Evolutionary conservation across 345 rosid species (phyloP), one percentile per base, ranked within the genome.

Genomic region (Salix brachista): DNA sequence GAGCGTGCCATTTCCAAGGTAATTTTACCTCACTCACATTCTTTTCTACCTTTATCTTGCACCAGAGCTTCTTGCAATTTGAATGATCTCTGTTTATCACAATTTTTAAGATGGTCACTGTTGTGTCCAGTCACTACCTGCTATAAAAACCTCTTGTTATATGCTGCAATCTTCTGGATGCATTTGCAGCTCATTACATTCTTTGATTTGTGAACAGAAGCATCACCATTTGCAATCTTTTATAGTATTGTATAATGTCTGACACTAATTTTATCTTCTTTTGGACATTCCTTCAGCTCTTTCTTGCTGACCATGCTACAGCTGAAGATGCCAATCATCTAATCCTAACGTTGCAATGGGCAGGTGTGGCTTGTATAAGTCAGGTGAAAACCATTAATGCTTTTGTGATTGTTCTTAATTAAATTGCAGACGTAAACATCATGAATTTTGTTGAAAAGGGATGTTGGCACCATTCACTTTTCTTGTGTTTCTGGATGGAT

Each of bases 1-100:
- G 98, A 93, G 84, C 80, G 74, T 79, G 97, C 93, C 52, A 83
- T 90, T 73, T 85, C 93, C 76, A 90, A 90, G 97, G 97, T 61
- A 37, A 3, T 50, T 56, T 9, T 30, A 16, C 16, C 36, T 18
- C 6, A 34, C 16, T 52, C 8, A 6, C 4, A 23, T 75, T 5
- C 1, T 14, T 37, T 32, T 67, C 39, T 0, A 26, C 6, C 11
- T 19, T 66, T 67, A 26, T 36, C n/a, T 25, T 54, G 54, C 42
- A 30, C 6, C 14, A 28, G 39, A 39, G 44, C 30, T 28, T 28
- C 2, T 26, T 76, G 17, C 13, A 14, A 4, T 1, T 5, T 18
- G 16, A 2, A 41, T 62, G 65, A 58, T 58, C 1, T 8, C 8
- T 32, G 64, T 44, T 65, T 50, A 36, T n/a, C 42, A 52, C 17